These are phyloP conservation scores for Ustanciosporium gigantosporum DNA, from an alignment of 1,284 basidiomycete genomes.

Conservation along the genomic window DNA sequence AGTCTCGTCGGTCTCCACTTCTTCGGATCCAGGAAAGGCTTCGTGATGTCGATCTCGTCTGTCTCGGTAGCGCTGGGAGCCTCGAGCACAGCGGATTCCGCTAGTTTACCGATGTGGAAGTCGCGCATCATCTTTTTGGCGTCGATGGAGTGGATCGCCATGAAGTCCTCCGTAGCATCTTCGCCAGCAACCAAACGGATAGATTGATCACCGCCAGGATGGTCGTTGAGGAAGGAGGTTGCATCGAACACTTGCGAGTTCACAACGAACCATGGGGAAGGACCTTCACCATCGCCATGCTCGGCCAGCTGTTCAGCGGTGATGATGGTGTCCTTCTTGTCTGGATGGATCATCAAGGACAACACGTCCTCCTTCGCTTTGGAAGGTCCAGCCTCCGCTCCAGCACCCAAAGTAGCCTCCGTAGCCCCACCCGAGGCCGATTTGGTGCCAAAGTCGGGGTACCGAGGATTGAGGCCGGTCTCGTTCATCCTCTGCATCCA, in stretches of 20 bases:
- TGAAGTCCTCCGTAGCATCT: constrained; percentile 71
- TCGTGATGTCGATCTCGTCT: constrained; percentile 29
- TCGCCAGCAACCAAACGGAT: constrained; percentile 70
- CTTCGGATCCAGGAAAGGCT: constrained; percentile 65
- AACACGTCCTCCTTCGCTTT: constrained; percentile 33
- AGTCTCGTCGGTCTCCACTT: constrained; percentile 67
- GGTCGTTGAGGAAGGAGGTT: constrained; percentile 67
- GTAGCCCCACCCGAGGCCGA: neutral
- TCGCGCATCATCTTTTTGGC: constrained; percentile 65
- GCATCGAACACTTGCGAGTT: constrained; percentile 67
- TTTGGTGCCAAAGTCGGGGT: constrained; percentile 58
- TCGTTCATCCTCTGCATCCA: constrained; percentile 71
- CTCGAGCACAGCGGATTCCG: constrained; percentile 1
- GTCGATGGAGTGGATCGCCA: constrained; percentile 67
- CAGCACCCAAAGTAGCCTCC: neutral
- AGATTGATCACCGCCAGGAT: constrained; percentile 70
- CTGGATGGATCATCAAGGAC: constrained; percentile 37
- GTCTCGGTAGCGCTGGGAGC: constrained; percentile 5
- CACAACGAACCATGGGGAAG: constrained; percentile 70
- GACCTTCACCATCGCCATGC: constrained; percentile 62
- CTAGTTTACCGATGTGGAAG: constrained; percentile 58
- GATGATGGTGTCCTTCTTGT: constrained; percentile 63
- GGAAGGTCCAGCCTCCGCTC: neutral
- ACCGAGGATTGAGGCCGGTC: constrained; percentile 64
- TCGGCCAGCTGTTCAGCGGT: constrained; percentile 65